phyloP scores from a whole-genome alignment of 345 rosid species.

The Eucalyptus urophylla region DNA sequence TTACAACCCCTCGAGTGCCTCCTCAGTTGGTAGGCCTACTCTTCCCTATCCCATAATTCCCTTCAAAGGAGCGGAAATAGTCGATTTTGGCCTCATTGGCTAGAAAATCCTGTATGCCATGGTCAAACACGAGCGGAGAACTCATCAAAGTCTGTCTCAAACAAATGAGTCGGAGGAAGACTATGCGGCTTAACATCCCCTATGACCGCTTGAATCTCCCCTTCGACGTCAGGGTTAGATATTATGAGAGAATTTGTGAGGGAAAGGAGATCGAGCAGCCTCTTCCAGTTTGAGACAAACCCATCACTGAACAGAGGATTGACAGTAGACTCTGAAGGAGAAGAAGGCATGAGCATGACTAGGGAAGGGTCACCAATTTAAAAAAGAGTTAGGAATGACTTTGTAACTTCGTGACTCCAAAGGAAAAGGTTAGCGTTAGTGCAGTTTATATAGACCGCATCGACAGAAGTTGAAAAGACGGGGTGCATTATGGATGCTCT shows the following conservation, averaged over 20 bases:
- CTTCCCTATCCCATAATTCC: not conserved
- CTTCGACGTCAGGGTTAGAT: not conserved
- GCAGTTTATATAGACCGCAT: too few relatives aligned
- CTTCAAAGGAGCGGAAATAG: not conserved
- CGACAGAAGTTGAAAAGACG: too few relatives aligned
- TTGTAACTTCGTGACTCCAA: too few relatives aligned
- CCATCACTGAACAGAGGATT: not conserved
- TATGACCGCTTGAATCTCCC: not conserved
- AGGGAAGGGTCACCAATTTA: fast-evolving
- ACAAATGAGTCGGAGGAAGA: not conserved
- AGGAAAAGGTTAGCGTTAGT: too few relatives aligned
- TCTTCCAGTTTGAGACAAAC: not conserved
- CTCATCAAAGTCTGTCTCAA: not conserved
- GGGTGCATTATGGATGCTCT: fast-evolving
- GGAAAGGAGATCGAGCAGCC: not conserved
- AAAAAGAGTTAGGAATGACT: too few relatives aligned
- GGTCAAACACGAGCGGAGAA: not conserved
- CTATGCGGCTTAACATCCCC: not conserved
- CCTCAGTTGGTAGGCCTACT: not conserved
- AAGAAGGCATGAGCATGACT: not conserved
- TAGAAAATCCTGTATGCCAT: not conserved
- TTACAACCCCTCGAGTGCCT: not conserved
- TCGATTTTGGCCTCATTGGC: not conserved
- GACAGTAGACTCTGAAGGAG: not conserved
- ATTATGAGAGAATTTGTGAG: not conserved